phyloP scores from a whole-genome alignment of 192 early-diverging fungal species.

The Mortierella antarctica region DNA sequence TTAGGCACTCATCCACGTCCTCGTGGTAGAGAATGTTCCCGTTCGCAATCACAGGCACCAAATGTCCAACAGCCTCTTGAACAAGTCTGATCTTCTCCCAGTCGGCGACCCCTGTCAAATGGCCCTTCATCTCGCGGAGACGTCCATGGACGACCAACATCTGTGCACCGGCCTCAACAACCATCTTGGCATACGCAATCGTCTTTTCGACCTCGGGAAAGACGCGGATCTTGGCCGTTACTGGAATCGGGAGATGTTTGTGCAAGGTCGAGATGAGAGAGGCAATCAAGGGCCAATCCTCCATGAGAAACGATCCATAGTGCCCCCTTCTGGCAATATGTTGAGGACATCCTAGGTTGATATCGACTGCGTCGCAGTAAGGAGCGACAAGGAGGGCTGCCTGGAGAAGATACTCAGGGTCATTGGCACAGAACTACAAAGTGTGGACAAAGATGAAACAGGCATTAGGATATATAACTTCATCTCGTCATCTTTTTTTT shows the following conservation, averaged over 20 bases:
- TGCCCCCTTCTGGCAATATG: slow-evolving; percentile 90
- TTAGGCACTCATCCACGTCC: slow-evolving; percentile 86
- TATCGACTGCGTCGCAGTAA: slow-evolving; percentile 92
- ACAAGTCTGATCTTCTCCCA: slow-evolving; percentile 93
- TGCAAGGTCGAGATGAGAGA: slow-evolving; percentile 72
- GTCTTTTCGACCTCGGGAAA: slow-evolving; percentile 93
- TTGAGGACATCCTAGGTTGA: slow-evolving; percentile 98
- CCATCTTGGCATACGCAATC: slow-evolving; percentile 93
- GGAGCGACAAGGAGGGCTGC: slow-evolving; percentile 87
- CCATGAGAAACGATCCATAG: slow-evolving; percentile 95
- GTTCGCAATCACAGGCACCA: slow-evolving; percentile 94
- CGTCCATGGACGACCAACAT: slow-evolving; percentile 96
- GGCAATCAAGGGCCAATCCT: slow-evolving; percentile 89
- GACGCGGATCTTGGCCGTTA: slow-evolving; percentile 96
- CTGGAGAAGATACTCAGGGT: slow-evolving; percentile 81
- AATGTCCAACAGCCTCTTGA: slow-evolving; percentile 74
- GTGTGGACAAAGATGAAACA: neutral
- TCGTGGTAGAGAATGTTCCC: slow-evolving; percentile 97
- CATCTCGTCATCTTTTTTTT: neutral
- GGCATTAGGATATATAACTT: neutral
- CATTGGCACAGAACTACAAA: slow-evolving; percentile 95
- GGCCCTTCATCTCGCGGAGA: slow-evolving; percentile 95
- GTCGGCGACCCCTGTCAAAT: slow-evolving; percentile 95
- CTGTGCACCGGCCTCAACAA: slow-evolving; percentile 93
- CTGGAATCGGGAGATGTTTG: slow-evolving; percentile 83